Conservation (phyloP, 2,329 filamentous ascomycete genomes). For the Allantophomopsis lycopodina region DNA sequence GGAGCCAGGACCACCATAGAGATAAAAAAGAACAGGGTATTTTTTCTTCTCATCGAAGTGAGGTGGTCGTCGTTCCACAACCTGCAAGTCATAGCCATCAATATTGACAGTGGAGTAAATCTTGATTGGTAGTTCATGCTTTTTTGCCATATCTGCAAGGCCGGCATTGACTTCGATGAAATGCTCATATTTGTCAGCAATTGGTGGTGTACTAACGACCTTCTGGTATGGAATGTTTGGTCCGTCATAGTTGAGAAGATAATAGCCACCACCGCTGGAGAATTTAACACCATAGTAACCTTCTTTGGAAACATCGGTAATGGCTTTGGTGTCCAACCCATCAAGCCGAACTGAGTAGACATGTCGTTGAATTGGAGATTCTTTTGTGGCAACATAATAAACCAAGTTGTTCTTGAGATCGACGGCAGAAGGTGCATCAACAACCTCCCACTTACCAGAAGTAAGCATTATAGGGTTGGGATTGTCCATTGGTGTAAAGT, state of each 20-base stretch:
- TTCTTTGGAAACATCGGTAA: conserved; percentile 61
- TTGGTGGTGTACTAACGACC: conserved; percentile 70
- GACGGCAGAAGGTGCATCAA: conserved; percentile 68
- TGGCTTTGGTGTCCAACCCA: conserved; percentile 54
- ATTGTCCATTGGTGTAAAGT: conserved; percentile 81
- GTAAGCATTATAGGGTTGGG: conserved; percentile 76
- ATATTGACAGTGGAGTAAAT: conserved; percentile 78
- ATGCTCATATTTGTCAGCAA: conserved; percentile 47
- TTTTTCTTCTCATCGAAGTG: conserved; percentile 74
- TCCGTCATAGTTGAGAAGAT: conserved; percentile 71
- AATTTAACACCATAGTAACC: conserved; percentile 78
- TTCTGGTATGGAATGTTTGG: conserved; percentile 85
- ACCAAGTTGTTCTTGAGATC: conserved; percentile 77
- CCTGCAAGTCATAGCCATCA: conserved; percentile 58
- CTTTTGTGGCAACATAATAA: conserved; percentile 81
- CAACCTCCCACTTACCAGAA: conserved; percentile 84
- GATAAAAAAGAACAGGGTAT: conserved; percentile 88
- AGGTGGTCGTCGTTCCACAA: conserved; percentile 76
- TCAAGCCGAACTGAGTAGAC: conserved; percentile 82
- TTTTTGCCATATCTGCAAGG: conserved; percentile 54
- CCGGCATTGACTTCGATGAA: conserved; percentile 65
- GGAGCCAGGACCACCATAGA: conserved; percentile 91
- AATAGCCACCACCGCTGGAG: conserved; percentile 69
- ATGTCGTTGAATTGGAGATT: conserved; percentile 80
- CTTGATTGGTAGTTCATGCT: conserved; percentile 70